Base-by-base conservation (phyloP, 129 eudicot species). In the Gnaphalium uliginosum region DNA sequence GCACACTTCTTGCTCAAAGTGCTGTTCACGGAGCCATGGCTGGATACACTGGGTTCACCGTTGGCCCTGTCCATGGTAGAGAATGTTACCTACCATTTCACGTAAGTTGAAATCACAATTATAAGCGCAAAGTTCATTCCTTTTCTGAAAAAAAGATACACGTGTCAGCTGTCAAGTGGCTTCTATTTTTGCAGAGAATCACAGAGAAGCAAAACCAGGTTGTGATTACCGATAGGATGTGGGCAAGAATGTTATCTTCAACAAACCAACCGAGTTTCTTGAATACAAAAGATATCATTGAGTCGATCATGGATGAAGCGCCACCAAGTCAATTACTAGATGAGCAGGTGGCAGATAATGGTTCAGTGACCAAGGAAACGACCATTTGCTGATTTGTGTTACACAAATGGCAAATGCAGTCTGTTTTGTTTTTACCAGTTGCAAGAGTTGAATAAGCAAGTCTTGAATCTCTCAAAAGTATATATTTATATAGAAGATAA, bases 1-100 rank as follows among this genome's bases (percentile, higher is more conserved):
- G 99, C 85, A 91, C 99, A 4, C 92, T 95, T 83, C 90, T 95
- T 22, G 99, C 99, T 76, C 99, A 95, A 83, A 91, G 95, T 75
- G 97, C 92, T 15, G 89, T 95, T 82, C 99, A 95, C 56, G 99
- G 99, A 80, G 99, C 97, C 51, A 95, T 95, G 99, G 94, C 99
- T 14, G 99, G 99, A 15, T 86, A 85, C 83, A 91, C 99, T 1
- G 99, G 99, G 37, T 95, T 83, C 81, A 89, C 95, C 11, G 88
- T 85, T 23, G 99, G 92, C 53, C 89, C 89, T 37, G 96, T 95
- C 65, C 93, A 95, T 39, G 92, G 95, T 22, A 83, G 94, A 84
- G 86, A 91, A 9, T 83, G 92, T 63, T 95, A 95, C 81, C 83
- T 95, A 23, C 99, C 99, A 1, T 89, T 95, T 82, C 29, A 82